Conservation (phyloP, 2,329 filamentous ascomycete species). For the Fusarium siculi region DNA sequence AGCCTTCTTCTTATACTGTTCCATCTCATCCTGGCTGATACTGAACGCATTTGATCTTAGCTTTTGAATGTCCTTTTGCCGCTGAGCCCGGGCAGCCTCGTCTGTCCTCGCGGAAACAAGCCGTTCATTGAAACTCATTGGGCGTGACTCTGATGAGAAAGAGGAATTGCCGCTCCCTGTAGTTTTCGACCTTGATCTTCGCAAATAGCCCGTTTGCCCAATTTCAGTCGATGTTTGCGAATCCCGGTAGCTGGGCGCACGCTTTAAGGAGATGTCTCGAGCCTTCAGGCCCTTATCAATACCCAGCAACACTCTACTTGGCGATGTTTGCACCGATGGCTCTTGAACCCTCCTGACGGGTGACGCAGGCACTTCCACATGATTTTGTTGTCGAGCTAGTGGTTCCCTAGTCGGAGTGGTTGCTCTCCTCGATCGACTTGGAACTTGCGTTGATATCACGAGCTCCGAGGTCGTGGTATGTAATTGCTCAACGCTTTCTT, state of each 20-base stretch:
- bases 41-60: conserved; percentile 67
- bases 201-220: conserved; percentile 53
- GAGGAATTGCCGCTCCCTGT: conserved; percentile 44
- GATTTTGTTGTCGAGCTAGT: conserved; percentile 43
- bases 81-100: conserved; percentile 62
- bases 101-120: conserved; percentile 76
- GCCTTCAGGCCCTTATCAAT: conserved; percentile 89
- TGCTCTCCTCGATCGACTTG: conserved; percentile 37
- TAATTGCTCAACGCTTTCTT: conserved; percentile 31
- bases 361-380: conserved; percentile 79
- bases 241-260: conserved; percentile 65
- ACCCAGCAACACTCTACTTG: conserved; percentile 81
- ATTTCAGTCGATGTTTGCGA: conserved; percentile 29
- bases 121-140: conserved; percentile 82
- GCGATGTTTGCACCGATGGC: conserved; percentile 72
- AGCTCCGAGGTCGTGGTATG: conserved; percentile 35
- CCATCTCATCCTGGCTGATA: conserved; percentile 67
- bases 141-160: conserved; percentile 49
- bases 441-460: conserved; percentile 36
- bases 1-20: conserved; percentile 67
- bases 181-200: conserved; percentile 56
- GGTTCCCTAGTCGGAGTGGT: conserved; percentile 45
- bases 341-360: conserved; percentile 71
- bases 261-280: conserved; percentile 84
- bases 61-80: conserved; percentile 62